Evolutionary conservation across 768 basidiomycete genomes (phyloP).

Genomic region (Lanmaoa pseudosensibilis): DNA sequence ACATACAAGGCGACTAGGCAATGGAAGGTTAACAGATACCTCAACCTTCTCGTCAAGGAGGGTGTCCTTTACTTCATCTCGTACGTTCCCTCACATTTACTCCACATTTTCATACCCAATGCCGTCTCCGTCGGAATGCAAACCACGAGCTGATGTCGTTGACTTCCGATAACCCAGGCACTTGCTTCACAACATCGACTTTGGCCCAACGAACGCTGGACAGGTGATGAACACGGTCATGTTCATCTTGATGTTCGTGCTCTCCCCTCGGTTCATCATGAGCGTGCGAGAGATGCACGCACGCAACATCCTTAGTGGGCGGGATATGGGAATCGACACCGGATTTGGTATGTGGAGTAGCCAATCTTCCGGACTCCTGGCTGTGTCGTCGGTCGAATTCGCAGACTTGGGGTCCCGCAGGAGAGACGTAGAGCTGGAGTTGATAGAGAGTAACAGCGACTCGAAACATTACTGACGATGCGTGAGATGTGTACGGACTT

Average conservation of each 20-base stretch:
- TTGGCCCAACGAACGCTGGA: not conserved
- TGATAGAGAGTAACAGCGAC: not conserved
- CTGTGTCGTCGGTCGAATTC: not conserved
- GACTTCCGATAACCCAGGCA: conserved; percentile 5
- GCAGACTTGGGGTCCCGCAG: not conserved
- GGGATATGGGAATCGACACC: conserved; percentile 4
- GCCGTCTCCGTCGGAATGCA: no score
- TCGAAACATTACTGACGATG: no score
- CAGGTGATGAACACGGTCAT: not conserved
- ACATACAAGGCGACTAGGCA: conserved; percentile 7
- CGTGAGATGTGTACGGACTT: not conserved
- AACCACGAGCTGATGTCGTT: not conserved
- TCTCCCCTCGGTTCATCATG: conserved; percentile 22
- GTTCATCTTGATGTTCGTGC: conserved; percentile 2
- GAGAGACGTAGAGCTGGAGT: conserved; percentile 7
- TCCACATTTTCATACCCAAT: no score
- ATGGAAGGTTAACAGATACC: conserved; percentile 16
- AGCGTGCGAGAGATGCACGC: conserved; percentile 13
- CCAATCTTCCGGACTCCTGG: not conserved
- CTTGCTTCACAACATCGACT: conserved; percentile 12
- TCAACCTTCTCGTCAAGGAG: conserved; percentile 14
- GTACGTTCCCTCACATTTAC: conserved; percentile 10
- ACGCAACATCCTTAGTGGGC: not conserved
- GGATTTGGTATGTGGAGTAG: conserved; percentile 13
- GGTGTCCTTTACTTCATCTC: conserved; percentile 19